These are phyloP conservation scores for Rhizopogon roseolus DNA, from an alignment of 768 basidiomycete species.

Conservation along the genomic window DNA sequence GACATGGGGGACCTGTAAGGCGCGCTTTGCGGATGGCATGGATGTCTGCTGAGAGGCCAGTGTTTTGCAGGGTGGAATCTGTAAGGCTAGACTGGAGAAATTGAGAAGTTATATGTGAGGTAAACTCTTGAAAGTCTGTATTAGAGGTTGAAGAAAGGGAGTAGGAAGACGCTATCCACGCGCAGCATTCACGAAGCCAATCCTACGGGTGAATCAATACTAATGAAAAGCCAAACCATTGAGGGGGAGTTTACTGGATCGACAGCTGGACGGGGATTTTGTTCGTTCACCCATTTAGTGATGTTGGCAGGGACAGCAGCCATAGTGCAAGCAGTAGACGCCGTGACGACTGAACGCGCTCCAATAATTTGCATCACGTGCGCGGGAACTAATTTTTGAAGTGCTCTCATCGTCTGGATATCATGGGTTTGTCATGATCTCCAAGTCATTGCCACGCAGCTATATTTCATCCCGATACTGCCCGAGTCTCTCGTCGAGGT, in stretches of 20 bases:
- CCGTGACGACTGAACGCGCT: background rate
- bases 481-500: background rate
- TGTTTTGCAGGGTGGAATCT: conserved; percentile 67
- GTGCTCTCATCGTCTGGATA: no score
- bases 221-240: background rate
- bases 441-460: background rate
- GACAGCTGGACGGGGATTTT: conserved; percentile 58
- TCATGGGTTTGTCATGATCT: background rate
- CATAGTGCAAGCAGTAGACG: conserved; percentile 10
- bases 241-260: conserved; percentile 45
- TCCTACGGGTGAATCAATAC: conserved; percentile 38
- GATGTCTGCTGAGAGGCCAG: conserved; percentile 57
- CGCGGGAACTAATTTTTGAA: background rate
- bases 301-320: conserved; percentile 26
- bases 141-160: conserved; percentile 35
- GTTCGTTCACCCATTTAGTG: conserved; percentile 45
- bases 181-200: conserved; percentile 73
- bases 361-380: background rate
- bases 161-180: conserved; percentile 52
- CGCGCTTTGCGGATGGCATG: conserved; percentile 31
- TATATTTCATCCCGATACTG: background rate
- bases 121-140: conserved; percentile 47
- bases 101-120: conserved; percentile 55
- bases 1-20: conserved; percentile 43
- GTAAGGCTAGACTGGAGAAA: conserved; percentile 66